Conservation (phyloP, 2,329 filamentous ascomycete species). For the Ceratocystis cubensis region DNA sequence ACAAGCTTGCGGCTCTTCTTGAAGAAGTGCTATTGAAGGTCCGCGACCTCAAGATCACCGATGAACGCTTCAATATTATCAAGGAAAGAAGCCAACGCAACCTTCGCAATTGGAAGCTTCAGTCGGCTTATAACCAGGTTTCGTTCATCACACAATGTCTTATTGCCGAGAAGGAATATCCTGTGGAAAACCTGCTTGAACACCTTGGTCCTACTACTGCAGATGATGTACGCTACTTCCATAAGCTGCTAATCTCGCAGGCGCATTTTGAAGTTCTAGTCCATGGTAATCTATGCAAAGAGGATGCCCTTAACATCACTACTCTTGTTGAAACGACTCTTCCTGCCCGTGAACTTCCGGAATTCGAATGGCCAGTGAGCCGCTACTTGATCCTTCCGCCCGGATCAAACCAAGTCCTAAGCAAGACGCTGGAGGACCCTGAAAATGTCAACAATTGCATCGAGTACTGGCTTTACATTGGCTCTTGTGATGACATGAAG, state of each 20-base stretch:
- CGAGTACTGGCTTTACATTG: conserved; percentile 63
- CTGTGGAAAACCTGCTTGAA: conserved; percentile 65
- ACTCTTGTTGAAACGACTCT: conserved; percentile 69
- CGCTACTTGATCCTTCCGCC: conserved; percentile 65
- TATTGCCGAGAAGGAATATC: conserved; percentile 60
- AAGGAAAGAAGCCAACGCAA: conserved; percentile 69
- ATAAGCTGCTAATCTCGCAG: conserved; percentile 67
- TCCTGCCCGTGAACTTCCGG: conserved; percentile 59
- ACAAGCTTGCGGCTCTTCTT: conserved; percentile 81
- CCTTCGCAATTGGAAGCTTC: conserved; percentile 76
- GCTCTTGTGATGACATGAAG: conserved; percentile 53
- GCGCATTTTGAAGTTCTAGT: conserved; percentile 77
- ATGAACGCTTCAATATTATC: conserved; percentile 83
- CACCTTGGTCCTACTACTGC: conserved; percentile 65
- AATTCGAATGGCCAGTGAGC: conserved; percentile 65
- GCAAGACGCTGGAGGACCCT: conserved; percentile 67
- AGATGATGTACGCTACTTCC: conserved; percentile 63
- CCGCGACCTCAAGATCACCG: conserved; percentile 67
- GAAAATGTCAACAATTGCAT: conserved; percentile 83
- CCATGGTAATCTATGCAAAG: conserved; percentile 88
- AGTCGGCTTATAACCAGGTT: conserved; percentile 81
- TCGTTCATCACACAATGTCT: conserved; percentile 73
- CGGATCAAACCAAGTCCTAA: conserved; percentile 73
- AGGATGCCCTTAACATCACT: conserved; percentile 76
- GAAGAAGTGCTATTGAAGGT: conserved; percentile 80